Percentiles rank a stretch among this genome's conserved stretches.
These are phyloP conservation scores for Aspergillus versicolor DNA, from an alignment of 2,329 filamentous ascomycete species.

Conservation along the genomic window DNA sequence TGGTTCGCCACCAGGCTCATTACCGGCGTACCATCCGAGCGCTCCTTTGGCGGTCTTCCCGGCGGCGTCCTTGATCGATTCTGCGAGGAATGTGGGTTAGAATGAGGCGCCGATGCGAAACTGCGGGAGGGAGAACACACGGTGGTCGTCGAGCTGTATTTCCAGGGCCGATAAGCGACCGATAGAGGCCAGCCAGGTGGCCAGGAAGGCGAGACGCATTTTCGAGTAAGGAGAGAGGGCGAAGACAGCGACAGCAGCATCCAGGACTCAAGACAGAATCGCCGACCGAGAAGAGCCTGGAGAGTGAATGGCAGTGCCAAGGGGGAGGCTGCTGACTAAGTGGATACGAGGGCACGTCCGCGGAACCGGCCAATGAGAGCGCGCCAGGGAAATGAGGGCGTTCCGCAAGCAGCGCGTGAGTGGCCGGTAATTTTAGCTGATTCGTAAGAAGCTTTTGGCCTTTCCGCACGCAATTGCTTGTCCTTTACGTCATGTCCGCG, in stretches of 20 bases:
- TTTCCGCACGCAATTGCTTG: neutral
- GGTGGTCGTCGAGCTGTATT: conserved; percentile 4
- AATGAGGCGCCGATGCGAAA: neutral
- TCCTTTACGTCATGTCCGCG: conserved; percentile 5
- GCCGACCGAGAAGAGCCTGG: neutral
- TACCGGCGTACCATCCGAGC: conserved; percentile 54
- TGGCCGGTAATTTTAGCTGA: neutral
- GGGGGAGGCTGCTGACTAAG: neutral
- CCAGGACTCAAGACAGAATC: neutral
- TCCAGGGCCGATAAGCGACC: neutral
- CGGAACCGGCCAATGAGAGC: neutral
- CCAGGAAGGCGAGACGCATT: conserved; percentile 4
- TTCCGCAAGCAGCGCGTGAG: neutral
- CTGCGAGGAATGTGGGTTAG: conserved; percentile 19
- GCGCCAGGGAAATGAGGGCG: neutral
- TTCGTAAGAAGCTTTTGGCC: neutral
- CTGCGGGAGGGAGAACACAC: neutral
- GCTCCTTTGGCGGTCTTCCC: conserved; percentile 47
- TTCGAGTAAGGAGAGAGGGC: neutral
- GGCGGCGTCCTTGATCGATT: conserved; percentile 47
- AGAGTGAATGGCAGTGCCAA: neutral
- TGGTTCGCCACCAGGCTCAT: conserved; percentile 51
- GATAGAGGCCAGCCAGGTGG: neutral
- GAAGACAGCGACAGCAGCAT: neutral
- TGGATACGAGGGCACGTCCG: too few species aligned